These are phyloP conservation scores for Salix suchowensis DNA, from an alignment of 345 rosid species.

Conservation along the genomic window DNA sequence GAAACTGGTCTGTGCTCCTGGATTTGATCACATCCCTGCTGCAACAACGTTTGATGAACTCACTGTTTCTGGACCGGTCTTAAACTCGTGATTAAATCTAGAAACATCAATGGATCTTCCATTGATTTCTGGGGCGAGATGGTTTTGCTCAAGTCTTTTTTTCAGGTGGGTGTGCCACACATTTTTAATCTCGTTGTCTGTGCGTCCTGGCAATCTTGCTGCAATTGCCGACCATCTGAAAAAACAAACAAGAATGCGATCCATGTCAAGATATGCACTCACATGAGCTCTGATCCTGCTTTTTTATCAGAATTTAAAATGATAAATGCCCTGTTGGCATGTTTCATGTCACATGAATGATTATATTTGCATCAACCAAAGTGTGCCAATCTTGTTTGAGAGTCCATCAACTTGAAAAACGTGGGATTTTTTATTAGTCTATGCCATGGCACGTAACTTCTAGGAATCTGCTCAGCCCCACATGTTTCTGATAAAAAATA, in stretches of 20 bases:
- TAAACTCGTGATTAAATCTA: neutral
- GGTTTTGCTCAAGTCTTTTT: constrained; percentile 45
- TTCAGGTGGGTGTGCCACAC: constrained; percentile 84
- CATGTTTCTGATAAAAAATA: constrained; percentile 5
- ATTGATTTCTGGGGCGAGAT: neutral
- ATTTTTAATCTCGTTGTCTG: constrained; percentile 83
- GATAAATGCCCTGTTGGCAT: neutral
- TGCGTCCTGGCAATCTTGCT: constrained; percentile 68
- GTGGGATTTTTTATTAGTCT: neutral
- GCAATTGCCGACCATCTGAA: constrained; percentile 87
- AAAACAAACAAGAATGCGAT: neutral
- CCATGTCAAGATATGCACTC: neutral
- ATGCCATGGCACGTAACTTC: neutral
- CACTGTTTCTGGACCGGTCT: constrained; percentile 2
- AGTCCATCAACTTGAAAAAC: neutral
- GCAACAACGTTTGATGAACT: neutral
- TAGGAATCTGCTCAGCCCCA: constrained; percentile 25
- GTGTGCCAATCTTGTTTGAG: constrained; percentile 13
- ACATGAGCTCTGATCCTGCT: neutral
- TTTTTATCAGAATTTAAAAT: neutral
- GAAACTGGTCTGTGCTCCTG: neutral
- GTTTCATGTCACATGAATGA: constrained; percentile 18
- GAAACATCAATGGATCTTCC: neutral
- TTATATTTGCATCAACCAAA: constrained; percentile 2
- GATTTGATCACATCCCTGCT: constrained; percentile 3